Evolutionary conservation across 192 early-diverging fungal species (phyloP).

Genomic region (Podila verticillata): DNA sequence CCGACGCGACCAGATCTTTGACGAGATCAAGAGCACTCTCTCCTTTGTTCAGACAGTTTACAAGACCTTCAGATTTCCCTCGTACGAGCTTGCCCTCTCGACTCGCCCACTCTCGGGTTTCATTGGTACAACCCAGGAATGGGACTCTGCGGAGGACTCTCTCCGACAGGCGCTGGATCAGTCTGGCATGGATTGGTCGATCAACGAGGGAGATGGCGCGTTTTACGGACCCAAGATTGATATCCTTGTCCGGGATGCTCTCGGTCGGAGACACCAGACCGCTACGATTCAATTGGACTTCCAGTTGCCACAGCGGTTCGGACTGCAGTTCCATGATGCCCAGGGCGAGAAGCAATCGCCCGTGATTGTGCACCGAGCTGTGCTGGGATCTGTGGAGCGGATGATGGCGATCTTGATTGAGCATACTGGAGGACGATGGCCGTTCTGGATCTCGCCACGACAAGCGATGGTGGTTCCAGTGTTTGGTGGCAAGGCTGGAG

Average conservation of each 20-base stretch:
- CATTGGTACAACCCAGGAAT: constrained; percentile 80
- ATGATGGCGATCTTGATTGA: constrained; percentile 97
- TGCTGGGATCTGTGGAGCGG: constrained; percentile 90
- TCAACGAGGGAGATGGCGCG: constrained; percentile 90
- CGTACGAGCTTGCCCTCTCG: constrained; percentile 82
- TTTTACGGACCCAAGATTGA: constrained; percentile 99
- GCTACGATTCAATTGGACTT: constrained; percentile 97
- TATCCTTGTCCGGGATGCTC: constrained; percentile 82
- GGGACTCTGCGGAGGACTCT: constrained; percentile 81
- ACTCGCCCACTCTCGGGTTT: constrained; percentile 79
- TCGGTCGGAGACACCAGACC: constrained; percentile 88
- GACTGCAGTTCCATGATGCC: constrained; percentile 76
- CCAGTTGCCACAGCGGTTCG: constrained; percentile 89
- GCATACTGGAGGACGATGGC: constrained; percentile 91
- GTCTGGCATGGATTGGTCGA: constrained; percentile 67
- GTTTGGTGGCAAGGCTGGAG: constrained; percentile 47
- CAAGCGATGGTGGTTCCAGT: constrained; percentile 90
- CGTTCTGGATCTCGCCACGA: constrained; percentile 93
- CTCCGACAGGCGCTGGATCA: constrained; percentile 75
- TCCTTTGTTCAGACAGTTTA: constrained; percentile 84
- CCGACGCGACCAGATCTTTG: constrained; percentile 75
- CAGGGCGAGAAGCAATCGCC: constrained; percentile 74
- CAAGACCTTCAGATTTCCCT: constrained; percentile 77
- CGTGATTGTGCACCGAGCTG: constrained; percentile 95
- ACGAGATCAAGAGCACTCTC: constrained; percentile 84